Evolutionary conservation across 495 filamentous ascomycete species (phyloP).

Genomic region (Aspergillus conjunctus): DNA sequence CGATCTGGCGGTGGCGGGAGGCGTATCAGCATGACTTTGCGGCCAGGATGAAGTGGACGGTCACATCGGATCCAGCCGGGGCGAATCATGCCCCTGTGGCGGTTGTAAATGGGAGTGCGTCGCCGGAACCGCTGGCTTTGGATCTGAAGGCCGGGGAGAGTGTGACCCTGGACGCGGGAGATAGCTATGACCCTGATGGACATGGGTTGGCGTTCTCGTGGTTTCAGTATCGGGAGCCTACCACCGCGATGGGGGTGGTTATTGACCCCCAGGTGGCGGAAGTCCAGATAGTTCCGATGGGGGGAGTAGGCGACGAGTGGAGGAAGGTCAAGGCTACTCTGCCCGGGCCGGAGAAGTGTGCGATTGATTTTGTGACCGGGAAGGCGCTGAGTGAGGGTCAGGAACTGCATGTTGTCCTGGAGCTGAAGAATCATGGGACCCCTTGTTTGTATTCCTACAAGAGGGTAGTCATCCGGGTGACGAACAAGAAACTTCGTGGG

Average conservation of each 20-base stretch:
- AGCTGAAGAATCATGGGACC: slow-evolving; percentile 31
- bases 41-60: slow-evolving; percentile 47
- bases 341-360: slow-evolving; percentile 16
- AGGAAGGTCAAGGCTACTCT: slow-evolving; percentile 15
- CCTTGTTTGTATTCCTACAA: slow-evolving; percentile 35
- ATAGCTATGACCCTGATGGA: slow-evolving; percentile 41
- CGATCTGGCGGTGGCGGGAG: slow-evolving; percentile 46
- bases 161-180: slow-evolving; percentile 37
- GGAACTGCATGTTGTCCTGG: slow-evolving; percentile 38
- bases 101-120: slow-evolving; percentile 36
- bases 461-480: slow-evolving; percentile 34
- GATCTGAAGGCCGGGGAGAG: slow-evolving; percentile 30
- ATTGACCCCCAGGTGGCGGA: slow-evolving; percentile 28
- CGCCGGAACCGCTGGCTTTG: slow-evolving; percentile 30
- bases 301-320: slow-evolving; percentile 26
- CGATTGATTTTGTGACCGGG: slow-evolving; percentile 31
- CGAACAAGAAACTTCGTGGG: neutral
- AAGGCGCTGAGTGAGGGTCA: slow-evolving; percentile 29
- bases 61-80: slow-evolving; percentile 22
- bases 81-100: slow-evolving; percentile 44
- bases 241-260: slow-evolving; percentile 11
- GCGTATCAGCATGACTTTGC: slow-evolving; percentile 51
- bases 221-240: slow-evolving; percentile 45
- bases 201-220: slow-evolving; percentile 39
- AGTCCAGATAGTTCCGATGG: neutral